phyloP scores from a whole-genome alignment of 2,329 filamentous ascomycete species.

The Alternaria hordeiaustralica region DNA sequence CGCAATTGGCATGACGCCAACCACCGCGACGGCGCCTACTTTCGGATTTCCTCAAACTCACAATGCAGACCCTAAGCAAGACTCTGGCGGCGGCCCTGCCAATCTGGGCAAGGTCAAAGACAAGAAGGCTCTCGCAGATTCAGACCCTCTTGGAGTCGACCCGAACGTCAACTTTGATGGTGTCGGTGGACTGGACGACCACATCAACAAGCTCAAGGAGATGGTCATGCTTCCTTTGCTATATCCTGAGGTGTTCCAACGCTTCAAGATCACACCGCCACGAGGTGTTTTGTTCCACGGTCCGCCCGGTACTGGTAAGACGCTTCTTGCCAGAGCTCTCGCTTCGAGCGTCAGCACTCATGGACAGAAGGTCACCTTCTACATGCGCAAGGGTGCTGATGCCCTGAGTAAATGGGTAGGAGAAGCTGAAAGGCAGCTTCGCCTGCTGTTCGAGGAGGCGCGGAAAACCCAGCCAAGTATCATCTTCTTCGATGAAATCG shows the following conservation, averaged over 20 bases:
- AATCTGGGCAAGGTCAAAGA: slow-evolving; percentile 95
- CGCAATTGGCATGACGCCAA: slow-evolving; percentile 69
- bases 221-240: slow-evolving; percentile 95
- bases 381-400: slow-evolving; percentile 99
- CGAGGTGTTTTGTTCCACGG: slow-evolving; percentile 96
- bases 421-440: slow-evolving; percentile 93
- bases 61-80: slow-evolving; percentile 63
- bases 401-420: slow-evolving; percentile 98
- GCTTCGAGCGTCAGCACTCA: slow-evolving; percentile 89
- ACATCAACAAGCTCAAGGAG: slow-evolving; percentile 97
- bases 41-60: slow-evolving; percentile 65
- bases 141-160: slow-evolving; percentile 92
- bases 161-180: slow-evolving; percentile 91
- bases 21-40: slow-evolving; percentile 57
- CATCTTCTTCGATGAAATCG: slow-evolving; percentile 99
- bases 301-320: slow-evolving; percentile 96
- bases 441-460: slow-evolving; percentile 93
- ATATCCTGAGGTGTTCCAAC: slow-evolving; percentile 91
- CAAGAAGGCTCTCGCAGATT: slow-evolving; percentile 88
- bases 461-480: slow-evolving; percentile 96
- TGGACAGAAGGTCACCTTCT: slow-evolving; percentile 95
- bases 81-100: slow-evolving; percentile 68
- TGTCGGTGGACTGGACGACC: slow-evolving; percentile 88
- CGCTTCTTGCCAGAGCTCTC: slow-evolving; percentile 88
- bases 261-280: slow-evolving; percentile 91